phyloP scores from a whole-genome alignment of 2,329 filamentous ascomycete species.

The Alternaria sp. region DNA sequence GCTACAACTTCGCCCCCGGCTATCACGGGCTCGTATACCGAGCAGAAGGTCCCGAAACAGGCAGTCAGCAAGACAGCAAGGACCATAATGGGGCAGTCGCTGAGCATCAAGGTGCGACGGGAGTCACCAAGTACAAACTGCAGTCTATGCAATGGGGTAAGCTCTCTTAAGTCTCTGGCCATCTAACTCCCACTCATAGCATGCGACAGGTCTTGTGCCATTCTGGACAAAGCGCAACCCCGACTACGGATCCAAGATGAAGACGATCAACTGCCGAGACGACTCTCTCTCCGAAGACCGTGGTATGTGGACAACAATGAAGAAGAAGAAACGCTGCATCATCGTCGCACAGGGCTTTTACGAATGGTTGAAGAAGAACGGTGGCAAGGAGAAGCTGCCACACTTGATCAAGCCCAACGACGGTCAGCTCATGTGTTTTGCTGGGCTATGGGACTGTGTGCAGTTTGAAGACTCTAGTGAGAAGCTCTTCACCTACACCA shows the following conservation, averaged over 20 bases:
- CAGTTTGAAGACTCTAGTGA: conserved; percentile 75
- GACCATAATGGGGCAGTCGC: too few species aligned
- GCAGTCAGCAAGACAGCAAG: conserved; percentile 47
- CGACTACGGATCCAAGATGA: conserved; percentile 78
- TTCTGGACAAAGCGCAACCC: conserved; percentile 91
- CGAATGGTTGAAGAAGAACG: conserved; percentile 88
- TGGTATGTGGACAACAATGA: conserved; percentile 94
- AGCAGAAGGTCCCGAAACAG: conserved; percentile 71
- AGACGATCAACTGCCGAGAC: conserved; percentile 94
- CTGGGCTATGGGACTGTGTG: conserved; percentile 90
- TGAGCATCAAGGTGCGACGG: conserved; percentile 18
- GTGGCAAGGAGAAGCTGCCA: conserved; percentile 80
- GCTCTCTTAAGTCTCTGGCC: conserved; percentile 12
- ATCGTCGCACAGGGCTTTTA: conserved; percentile 93
- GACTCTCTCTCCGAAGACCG: conserved; percentile 79
- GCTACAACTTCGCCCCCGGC: conserved; percentile 92
- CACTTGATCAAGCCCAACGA: conserved; percentile 85
- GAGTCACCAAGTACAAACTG: conserved; percentile 73
- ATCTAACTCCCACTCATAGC: conserved; percentile 23
- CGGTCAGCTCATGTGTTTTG: conserved; percentile 84
- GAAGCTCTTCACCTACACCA: conserved; percentile 85
- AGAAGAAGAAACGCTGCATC: conserved; percentile 85
- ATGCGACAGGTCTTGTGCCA: conserved; percentile 71
- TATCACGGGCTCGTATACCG: conserved; percentile 87
- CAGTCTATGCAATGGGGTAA: conserved; percentile 92